Evolutionary conservation across 371 early-diverging fungal species (phyloP).

Genomic region (Choanephora cucurbitarum): DNA sequence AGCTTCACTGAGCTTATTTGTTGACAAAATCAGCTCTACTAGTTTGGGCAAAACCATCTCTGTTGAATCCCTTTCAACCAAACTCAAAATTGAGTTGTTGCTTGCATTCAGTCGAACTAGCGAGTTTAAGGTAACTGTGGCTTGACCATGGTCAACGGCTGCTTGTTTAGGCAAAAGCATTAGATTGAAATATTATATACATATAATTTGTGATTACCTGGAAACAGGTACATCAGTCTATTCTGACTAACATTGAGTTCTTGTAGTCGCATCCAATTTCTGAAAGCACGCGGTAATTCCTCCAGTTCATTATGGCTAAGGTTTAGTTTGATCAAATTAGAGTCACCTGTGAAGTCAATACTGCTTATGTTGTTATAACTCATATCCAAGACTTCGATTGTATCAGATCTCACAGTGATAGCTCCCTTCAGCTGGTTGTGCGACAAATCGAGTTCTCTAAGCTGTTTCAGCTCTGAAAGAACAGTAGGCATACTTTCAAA

Average conservation of each 20-base stretch:
- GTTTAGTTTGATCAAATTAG: conserved; percentile 39
- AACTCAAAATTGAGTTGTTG: conserved; percentile 42
- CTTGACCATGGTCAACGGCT: conserved; percentile 2
- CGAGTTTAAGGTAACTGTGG: conserved; percentile 26
- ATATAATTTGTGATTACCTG: conserved; percentile 28
- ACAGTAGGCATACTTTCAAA: conserved; percentile 50
- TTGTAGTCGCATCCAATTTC: conserved; percentile 43
- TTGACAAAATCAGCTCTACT: conserved; percentile 56
- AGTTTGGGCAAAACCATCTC: conserved; percentile 49
- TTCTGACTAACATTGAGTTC: conserved; percentile 58
- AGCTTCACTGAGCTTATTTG: conserved; percentile 43
- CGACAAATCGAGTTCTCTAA: conserved; percentile 53
- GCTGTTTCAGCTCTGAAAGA: conserved; percentile 35
- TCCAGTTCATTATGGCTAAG: conserved; percentile 58
- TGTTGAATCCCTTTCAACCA: conserved; percentile 17
- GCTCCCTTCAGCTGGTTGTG: conserved; percentile 47
- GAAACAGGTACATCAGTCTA: conserved; percentile 28
- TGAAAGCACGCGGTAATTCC: conserved; percentile 38
- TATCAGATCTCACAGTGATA: conserved; percentile 30
- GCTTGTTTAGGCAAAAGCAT: no score
- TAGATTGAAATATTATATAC: no score
- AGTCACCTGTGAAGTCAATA: not conserved
- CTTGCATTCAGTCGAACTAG: conserved; percentile 63
- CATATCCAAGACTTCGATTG: conserved; percentile 61
- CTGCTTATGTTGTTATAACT: conserved; percentile 58